These are phyloP conservation scores for Phoma sp. DNA, from an alignment of 2,329 filamentous ascomycete species.

Conservation along the genomic window DNA sequence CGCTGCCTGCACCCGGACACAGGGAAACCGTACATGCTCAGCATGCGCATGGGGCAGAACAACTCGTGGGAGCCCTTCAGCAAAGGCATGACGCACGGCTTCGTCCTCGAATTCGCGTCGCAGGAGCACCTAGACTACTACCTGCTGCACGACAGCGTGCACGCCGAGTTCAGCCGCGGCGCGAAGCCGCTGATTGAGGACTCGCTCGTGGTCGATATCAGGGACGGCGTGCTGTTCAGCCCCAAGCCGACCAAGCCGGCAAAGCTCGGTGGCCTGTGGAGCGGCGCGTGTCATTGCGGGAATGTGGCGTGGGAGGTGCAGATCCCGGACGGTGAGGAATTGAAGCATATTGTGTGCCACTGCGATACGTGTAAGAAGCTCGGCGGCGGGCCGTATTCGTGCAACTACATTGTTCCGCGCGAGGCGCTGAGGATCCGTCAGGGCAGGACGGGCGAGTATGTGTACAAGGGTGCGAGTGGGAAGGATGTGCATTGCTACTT, in stretches of 20 bases:
- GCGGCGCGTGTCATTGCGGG: slow-evolving; percentile 44
- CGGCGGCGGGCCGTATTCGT: slow-evolving; percentile 45
- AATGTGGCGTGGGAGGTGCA: slow-evolving; percentile 32
- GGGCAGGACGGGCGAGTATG: slow-evolving; percentile 37
- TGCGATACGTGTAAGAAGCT: slow-evolving; percentile 47
- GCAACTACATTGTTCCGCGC: slow-evolving; percentile 45
- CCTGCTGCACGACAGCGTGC: slow-evolving; percentile 39
- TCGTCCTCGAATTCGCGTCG: slow-evolving; percentile 43
- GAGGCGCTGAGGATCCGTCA: slow-evolving; percentile 34
- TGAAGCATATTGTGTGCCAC: slow-evolving; percentile 44
- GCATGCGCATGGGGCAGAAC: slow-evolving; percentile 44
- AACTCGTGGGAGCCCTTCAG: slow-evolving; percentile 40
- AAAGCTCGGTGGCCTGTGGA: slow-evolving; percentile 16
- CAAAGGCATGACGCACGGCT: slow-evolving; percentile 47
- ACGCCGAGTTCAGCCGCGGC: slow-evolving; percentile 35
- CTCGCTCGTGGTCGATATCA: slow-evolving; percentile 42
- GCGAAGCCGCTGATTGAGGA: slow-evolving; percentile 43
- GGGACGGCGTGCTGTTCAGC: slow-evolving; percentile 43
- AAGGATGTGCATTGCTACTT: slow-evolving; percentile 49
- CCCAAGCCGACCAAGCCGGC: slow-evolving; percentile 28
- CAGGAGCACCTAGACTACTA: slow-evolving; percentile 46
- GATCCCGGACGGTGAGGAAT: slow-evolving; percentile 29
- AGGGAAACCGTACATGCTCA: slow-evolving; percentile 40
- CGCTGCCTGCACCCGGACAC: slow-evolving; percentile 34
- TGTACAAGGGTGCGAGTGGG: slow-evolving; percentile 42